Evolutionary conservation across 768 basidiomycete genomes (phyloP), one percentile per base, ranked within the genome.

Genomic region (Tricholoma sp.): DNA sequence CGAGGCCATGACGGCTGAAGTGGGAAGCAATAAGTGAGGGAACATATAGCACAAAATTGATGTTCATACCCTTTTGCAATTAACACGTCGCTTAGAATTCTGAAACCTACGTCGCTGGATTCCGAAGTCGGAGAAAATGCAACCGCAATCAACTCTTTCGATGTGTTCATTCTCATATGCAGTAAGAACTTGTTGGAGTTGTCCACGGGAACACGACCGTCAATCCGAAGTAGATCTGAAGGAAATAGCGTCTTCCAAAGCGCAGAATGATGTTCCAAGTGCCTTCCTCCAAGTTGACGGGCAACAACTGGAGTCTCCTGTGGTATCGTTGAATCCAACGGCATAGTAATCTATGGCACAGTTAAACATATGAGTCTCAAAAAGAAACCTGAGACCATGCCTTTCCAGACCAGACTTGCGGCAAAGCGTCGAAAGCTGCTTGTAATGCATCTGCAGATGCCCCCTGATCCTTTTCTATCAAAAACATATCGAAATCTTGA

Each of bases 401-500:
- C 70, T 83, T 88, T 59, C 91, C 91, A 5, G 68, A 72, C 91
- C 91, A 94, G 17, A 92, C 86, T 34, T 73, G 70, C 4, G 83
- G 80, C 20, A 79, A 61, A n/a, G 73, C 75, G 54, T 86, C 81
- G 61, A 89, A 82, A 11, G 68, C 68, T 17, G 74, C 76, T 57
- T 80, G 77, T 45, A 77, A 74, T 17, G 70, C 74, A 53, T 79
- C 79, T 13, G 76, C 55, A 37, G 61, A 63, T 37, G 63, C 69
- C 13, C 62, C 75, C 29, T 76, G 69, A 13, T 82, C 80, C 58
- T 85, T 81, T 56, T 88, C 83, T 56, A 84, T 81, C 37, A 94
- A 71, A 64, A 92, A 86, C 84, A 92, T 89, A 62, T 93, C 91
- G 63, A 94, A 92, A 67, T 92, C 91, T 59, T 84, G 81, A 69